phyloP scores from a whole-genome alignment of 208 protist genomes.

The Trypanosoma grayi region DNA sequence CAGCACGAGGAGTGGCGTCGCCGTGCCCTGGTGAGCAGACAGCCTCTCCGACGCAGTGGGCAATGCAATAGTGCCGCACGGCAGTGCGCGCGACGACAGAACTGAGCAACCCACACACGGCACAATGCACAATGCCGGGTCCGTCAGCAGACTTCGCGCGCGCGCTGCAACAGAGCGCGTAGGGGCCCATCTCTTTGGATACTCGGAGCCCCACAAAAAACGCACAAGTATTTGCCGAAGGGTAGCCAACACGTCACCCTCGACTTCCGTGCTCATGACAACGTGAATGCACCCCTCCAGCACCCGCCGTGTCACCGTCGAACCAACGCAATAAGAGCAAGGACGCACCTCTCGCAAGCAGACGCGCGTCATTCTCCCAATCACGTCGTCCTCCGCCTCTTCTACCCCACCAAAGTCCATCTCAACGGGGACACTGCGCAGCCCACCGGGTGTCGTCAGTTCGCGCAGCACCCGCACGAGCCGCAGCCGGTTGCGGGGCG shows the following conservation, averaged over 20 bases:
- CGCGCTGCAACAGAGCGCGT: neutral
- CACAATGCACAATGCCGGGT: conserved; percentile 9
- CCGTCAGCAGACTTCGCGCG: neutral
- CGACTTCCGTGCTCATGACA: conserved; percentile 48
- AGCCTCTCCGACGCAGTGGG: conserved; percentile 4
- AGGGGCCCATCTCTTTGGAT: neutral
- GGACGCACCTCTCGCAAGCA: conserved; percentile 14
- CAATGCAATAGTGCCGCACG: conserved; percentile 6
- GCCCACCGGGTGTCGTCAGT: conserved; percentile 13
- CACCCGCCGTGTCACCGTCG: neutral
- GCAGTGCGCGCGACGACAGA: neutral
- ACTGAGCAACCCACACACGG: conserved; percentile 1
- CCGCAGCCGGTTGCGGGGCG: conserved; percentile 5
- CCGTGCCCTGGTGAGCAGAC: conserved; percentile 7
- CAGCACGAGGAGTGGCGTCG: conserved; percentile 10
- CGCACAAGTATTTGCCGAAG: conserved; percentile 32
- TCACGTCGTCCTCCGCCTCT: neutral
- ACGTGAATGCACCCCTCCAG: conserved; percentile 48
- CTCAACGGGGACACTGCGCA: conserved; percentile 1
- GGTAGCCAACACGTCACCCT: conserved; percentile 26
- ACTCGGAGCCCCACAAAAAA: conserved; percentile 13
- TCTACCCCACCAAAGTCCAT: neutral
- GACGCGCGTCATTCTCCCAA: conserved; percentile 2
- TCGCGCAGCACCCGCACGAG: conserved; percentile 14
- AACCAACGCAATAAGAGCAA: neutral